phyloP scores from a whole-genome alignment of 2,329 filamentous ascomycete genomes.

The Trichoderma brevicompactum region DNA sequence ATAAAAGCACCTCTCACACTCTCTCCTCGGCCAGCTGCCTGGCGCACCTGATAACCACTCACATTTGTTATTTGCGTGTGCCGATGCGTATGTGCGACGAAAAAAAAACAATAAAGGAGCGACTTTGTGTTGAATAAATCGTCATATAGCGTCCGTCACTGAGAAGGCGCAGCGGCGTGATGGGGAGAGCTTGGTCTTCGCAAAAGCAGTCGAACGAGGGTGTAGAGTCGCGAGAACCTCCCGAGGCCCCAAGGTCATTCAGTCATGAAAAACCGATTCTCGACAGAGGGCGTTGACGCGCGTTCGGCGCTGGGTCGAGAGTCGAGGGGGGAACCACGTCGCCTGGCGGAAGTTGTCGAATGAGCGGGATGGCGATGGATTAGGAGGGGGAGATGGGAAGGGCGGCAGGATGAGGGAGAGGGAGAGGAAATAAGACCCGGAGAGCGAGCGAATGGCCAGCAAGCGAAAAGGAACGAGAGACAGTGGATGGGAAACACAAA shows the following conservation, averaged over 20 bases:
- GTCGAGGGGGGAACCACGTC: slow-evolving; percentile 40
- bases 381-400: slow-evolving; percentile 37
- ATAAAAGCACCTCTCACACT: neutral
- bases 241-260: slow-evolving; percentile 37
- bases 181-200: slow-evolving; percentile 8
- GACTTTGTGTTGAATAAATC: slow-evolving; percentile 51
- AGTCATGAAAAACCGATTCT: slow-evolving; percentile 35
- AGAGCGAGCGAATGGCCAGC: slow-evolving; percentile 39
- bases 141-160: slow-evolving; percentile 37
- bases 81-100: slow-evolving; percentile 30
- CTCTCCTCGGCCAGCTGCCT: neutral
- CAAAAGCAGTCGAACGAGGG: slow-evolving; percentile 33
- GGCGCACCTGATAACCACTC: slow-evolving; percentile 26
- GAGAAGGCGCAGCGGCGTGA: slow-evolving; percentile 6
- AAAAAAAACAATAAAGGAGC: slow-evolving; percentile 46
- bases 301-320: slow-evolving; percentile 39
- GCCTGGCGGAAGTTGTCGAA: slow-evolving; percentile 34
- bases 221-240: slow-evolving; percentile 40
- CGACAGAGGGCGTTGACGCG: slow-evolving; percentile 34
- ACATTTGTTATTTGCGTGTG: slow-evolving; percentile 32
- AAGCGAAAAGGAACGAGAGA: slow-evolving; percentile 38
- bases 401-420: slow-evolving; percentile 35
- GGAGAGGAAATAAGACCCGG: slow-evolving; percentile 35
- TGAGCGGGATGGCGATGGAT: slow-evolving; percentile 38
- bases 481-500: slow-evolving; percentile 42